Evolutionary conservation across 2,329 filamentous ascomycete genomes (phyloP).

Genomic region (Sphaerulina vaccinii): DNA sequence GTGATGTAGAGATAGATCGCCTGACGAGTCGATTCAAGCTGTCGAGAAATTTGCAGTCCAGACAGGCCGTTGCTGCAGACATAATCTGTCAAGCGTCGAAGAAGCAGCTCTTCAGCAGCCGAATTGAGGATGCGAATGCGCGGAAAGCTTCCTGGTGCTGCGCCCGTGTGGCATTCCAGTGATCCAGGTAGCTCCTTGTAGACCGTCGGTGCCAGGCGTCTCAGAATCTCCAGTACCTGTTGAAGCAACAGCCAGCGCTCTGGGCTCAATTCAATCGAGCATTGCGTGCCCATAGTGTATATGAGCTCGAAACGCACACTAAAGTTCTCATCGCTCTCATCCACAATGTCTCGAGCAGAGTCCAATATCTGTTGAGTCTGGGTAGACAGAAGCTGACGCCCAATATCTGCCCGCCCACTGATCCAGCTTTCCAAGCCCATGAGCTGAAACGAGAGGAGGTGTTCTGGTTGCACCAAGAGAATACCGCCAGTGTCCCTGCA

Average conservation of each 20-base stretch:
- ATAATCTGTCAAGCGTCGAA: slow-evolving; percentile 33
- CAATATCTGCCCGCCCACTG: slow-evolving; percentile 48
- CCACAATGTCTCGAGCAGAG: slow-evolving; percentile 59
- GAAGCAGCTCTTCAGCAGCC: slow-evolving; percentile 45
- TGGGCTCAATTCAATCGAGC: slow-evolving; percentile 42
- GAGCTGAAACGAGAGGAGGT: slow-evolving; percentile 64
- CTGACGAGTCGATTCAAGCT: slow-evolving; percentile 16
- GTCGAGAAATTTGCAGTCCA: slow-evolving; percentile 23
- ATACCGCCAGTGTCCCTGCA: slow-evolving; percentile 50
- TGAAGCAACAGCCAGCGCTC: slow-evolving; percentile 43
- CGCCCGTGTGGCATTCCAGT: slow-evolving; percentile 16
- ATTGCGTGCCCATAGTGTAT: slow-evolving; percentile 46
- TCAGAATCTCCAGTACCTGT: slow-evolving; percentile 37
- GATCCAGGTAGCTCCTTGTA: slow-evolving; percentile 17
- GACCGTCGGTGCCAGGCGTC: slow-evolving; percentile 1
- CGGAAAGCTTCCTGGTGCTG: slow-evolving; percentile 47
- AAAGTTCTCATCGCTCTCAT: slow-evolving; percentile 57
- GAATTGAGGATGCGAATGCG: slow-evolving; percentile 56
- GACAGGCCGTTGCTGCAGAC: slow-evolving; percentile 35
- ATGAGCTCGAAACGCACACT: slow-evolving; percentile 45
- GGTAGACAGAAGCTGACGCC: slow-evolving; percentile 35
- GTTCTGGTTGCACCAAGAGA: slow-evolving; percentile 61
- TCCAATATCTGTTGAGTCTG: background rate
- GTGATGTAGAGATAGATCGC: slow-evolving; percentile 27
- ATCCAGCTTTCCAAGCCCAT: slow-evolving; percentile 59